These are phyloP conservation scores for Tagetes patula DNA, from an alignment of 129 eudicot species.

Conservation along the genomic window DNA sequence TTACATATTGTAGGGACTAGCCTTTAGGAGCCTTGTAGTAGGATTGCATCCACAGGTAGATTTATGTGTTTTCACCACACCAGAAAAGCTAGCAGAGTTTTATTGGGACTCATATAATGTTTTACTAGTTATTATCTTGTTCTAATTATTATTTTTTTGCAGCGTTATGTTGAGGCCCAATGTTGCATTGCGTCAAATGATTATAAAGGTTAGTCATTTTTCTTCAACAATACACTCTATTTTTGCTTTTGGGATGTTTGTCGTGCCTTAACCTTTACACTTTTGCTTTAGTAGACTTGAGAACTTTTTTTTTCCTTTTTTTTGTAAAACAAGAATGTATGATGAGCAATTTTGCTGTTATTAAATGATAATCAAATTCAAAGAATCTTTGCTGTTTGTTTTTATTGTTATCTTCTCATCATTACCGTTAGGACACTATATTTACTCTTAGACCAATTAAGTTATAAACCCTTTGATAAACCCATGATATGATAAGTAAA, in stretches of 20 bases:
- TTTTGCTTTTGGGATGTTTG: slow-evolving; percentile 22
- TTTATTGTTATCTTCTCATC: neutral
- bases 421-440: neutral
- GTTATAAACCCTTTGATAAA: neutral
- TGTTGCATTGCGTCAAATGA: slow-evolving; percentile 92
- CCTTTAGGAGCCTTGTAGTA: neutral
- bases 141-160: slow-evolving; percentile 33
- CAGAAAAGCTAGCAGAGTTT: neutral
- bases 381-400: neutral
- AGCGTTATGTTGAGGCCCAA: slow-evolving; percentile 97
- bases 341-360: neutral
- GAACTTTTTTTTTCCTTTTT: neutral
- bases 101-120: neutral
- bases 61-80: neutral
- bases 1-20: neutral
- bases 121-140: neutral
- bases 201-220: slow-evolving; percentile 70
- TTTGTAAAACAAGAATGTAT: neutral
- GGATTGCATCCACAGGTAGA: neutral
- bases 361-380: neutral
- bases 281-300: slow-evolving; percentile 15
- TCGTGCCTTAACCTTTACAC: neutral
- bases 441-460: neutral
- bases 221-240: neutral
- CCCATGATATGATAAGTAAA: neutral